Base-by-base conservation (phyloP, 2,329 filamentous ascomycete genomes). In the Cladophialophora bantiana region DNA sequence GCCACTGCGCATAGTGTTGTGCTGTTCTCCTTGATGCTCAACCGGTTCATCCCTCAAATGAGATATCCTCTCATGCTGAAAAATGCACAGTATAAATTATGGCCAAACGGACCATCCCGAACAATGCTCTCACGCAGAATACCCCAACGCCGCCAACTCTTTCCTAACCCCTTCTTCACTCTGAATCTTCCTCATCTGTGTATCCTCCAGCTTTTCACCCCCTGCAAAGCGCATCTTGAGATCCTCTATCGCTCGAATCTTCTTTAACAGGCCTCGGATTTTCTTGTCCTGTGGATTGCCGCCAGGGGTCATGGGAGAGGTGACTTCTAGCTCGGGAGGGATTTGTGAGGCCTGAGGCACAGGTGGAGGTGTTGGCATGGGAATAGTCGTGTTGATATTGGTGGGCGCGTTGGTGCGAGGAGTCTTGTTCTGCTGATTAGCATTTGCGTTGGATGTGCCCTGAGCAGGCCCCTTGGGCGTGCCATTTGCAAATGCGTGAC, bases 171-270 rank as follows among this genome's bases (percentile, higher is more conserved):
- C 81, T 57, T 89, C 83, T 83, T 98, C 96, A 26, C 93, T 98
- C 64, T 88, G 87, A 74, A 99, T 99, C 86, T 99, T 99, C 85
- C 97, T 96, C 80, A 99, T 89, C 82, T 99, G 95, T 36, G 95
- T 99, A 76, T 97, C 94, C 82, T 99, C 95, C 68, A 99, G 83
- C 85, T 97, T 98, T 85, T 99, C 95, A 4, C 94, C 94, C 38
- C 90, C 90, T 2, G 94, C 95, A 72, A 94, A 89, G 64, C 95
- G 89, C 94, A 98, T 97, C 84, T 98, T 97, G 68, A 99, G 83
- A 78, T 99, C 95, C 77, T 99, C 95, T 76, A 99, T 99, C 10
- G 95, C 95, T 20, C 95, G 89, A 69, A 99, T 91, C 86, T 99
- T 99, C 87, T 99, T 99, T 78, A 97, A 86, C 69, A 99, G 85